Evolutionary conservation across 805 yeast species (phyloP).

Genomic region (Lipomyces spencermartinsiae): DNA sequence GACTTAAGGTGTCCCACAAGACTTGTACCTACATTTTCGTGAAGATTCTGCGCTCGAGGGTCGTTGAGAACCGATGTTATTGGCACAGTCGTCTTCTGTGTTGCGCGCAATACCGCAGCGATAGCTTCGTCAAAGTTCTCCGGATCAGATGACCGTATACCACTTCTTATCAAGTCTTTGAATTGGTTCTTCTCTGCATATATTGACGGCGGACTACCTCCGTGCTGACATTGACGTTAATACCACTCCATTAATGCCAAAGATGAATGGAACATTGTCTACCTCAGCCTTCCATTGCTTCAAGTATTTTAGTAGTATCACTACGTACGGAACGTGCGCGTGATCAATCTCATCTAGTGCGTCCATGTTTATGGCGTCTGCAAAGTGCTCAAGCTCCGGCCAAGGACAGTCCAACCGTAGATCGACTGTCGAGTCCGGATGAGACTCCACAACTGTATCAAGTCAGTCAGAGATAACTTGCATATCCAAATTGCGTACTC

Average conservation of each 20-base stretch:
- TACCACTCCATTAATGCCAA: conserved; percentile 32
- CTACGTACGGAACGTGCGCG: conserved; percentile 75
- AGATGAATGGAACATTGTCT: conserved; percentile 32
- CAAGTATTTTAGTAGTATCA: conserved; percentile 63
- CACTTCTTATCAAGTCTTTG: conserved; percentile 48
- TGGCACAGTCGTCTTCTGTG: conserved; percentile 47
- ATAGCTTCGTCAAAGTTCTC: conserved; percentile 62
- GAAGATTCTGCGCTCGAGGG: conserved; percentile 23
- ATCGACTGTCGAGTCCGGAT: conserved; percentile 67
- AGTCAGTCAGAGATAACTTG: background rate
- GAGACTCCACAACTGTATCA: conserved; percentile 62
- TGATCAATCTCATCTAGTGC: conserved; percentile 50
- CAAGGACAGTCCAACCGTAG: conserved; percentile 74
- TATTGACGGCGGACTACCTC: conserved; percentile 45
- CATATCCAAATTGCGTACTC: background rate
- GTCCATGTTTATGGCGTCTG: conserved; percentile 58
- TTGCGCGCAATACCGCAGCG: conserved; percentile 53
- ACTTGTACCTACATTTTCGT: conserved; percentile 11
- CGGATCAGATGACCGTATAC: conserved; percentile 50
- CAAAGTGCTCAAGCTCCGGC: conserved; percentile 63
- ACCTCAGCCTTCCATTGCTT: conserved; percentile 49
- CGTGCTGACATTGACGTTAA: conserved; percentile 29
- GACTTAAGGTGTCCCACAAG: background rate
- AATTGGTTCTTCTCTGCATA: conserved; percentile 51
- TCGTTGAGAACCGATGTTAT: conserved; percentile 33